These are phyloP conservation scores for Oryza meridionalis DNA, from an alignment of 176 grass and related monocot species.

Conservation along the genomic window DNA sequence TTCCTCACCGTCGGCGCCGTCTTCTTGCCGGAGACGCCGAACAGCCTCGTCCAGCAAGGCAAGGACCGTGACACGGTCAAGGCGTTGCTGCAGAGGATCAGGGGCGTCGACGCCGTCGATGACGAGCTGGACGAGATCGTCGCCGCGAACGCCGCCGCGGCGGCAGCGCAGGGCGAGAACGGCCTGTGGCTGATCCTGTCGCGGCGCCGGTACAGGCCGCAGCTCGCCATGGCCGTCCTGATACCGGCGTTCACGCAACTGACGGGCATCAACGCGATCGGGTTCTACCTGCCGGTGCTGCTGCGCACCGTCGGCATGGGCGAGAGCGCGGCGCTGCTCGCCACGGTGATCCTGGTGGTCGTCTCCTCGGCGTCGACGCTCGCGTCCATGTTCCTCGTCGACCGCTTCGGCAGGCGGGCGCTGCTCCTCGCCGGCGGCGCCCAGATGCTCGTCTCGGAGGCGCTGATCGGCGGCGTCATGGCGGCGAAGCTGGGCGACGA, in stretches of 20 bases:
- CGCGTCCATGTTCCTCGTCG: conserved; percentile 34
- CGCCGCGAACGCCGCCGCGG: not conserved
- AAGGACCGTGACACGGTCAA: conserved; percentile 10
- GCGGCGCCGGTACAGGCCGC: conserved; percentile 44
- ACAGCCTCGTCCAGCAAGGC: conserved; percentile 54
- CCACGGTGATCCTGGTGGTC: conserved; percentile 28
- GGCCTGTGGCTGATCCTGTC: conserved; percentile 21
- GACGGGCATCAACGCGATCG: conserved; percentile 51
- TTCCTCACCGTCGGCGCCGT: conserved; percentile 50
- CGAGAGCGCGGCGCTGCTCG: conserved; percentile 52
- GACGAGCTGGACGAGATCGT: conserved; percentile 56
- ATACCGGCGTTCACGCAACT: conserved; percentile 55
- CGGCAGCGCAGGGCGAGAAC: not conserved
- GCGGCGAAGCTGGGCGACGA: conserved; percentile 36
- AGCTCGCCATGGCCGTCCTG: conserved; percentile 38
- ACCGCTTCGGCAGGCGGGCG: conserved; percentile 42
- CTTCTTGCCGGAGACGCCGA: conserved; percentile 58
- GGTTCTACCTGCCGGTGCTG: conserved; percentile 57
- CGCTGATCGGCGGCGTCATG: conserved; percentile 41
- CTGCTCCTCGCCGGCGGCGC: conserved; percentile 41
- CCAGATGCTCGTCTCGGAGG: conserved; percentile 46
- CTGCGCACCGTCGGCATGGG: conserved; percentile 50
- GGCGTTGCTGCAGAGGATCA: conserved; percentile 43
- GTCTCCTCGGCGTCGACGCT: conserved; percentile 2
- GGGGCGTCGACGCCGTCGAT: conserved; percentile 42